Conservation (phyloP, 805 yeast species). For the Schizosaccharomyces osmophilus region DNA sequence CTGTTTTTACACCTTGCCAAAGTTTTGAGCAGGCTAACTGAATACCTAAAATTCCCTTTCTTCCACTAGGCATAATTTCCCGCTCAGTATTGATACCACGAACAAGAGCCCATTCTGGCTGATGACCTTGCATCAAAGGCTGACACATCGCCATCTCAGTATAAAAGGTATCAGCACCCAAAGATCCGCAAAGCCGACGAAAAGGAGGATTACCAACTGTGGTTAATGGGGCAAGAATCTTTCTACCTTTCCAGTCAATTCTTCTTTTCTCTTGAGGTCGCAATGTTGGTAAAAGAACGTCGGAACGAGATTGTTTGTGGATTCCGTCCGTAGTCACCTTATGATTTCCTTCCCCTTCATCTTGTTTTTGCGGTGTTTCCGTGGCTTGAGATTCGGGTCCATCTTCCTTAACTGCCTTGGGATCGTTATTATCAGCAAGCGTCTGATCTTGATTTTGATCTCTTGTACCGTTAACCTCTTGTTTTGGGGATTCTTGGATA, state of each 20-base stretch:
- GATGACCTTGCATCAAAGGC: constrained; percentile 71
- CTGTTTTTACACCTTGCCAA: constrained; percentile 82
- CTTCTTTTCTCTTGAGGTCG: constrained; percentile 48
- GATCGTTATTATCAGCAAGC: too few relatives aligned
- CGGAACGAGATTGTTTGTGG: background rate
- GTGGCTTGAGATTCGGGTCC: too few relatives aligned
- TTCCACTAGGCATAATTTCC: background rate
- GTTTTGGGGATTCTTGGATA: constrained; percentile 19
- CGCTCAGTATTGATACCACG: constrained; percentile 62
- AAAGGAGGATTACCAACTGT: constrained; percentile 94
- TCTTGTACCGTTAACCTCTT: too few relatives aligned
- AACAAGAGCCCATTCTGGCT: constrained; percentile 93
- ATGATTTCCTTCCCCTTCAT: background rate
- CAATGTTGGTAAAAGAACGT: constrained; percentile 30
- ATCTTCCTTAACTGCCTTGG: too few relatives aligned
- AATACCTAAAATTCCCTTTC: constrained; percentile 68
- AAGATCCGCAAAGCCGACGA: constrained; percentile 68
- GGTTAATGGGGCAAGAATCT: constrained; percentile 75
- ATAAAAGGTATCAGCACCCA: constrained; percentile 84
- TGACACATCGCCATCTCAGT: constrained; percentile 82
- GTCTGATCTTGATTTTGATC: too few relatives aligned
- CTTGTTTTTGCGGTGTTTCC: constrained; percentile 27
- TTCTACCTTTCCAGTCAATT: constrained; percentile 1
- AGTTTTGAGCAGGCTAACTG: constrained; percentile 80
- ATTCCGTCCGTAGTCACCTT: background rate